Evolutionary conservation across 2,329 filamentous ascomycete species (phyloP).

Genomic region (Elsinoe fawcettii): DNA sequence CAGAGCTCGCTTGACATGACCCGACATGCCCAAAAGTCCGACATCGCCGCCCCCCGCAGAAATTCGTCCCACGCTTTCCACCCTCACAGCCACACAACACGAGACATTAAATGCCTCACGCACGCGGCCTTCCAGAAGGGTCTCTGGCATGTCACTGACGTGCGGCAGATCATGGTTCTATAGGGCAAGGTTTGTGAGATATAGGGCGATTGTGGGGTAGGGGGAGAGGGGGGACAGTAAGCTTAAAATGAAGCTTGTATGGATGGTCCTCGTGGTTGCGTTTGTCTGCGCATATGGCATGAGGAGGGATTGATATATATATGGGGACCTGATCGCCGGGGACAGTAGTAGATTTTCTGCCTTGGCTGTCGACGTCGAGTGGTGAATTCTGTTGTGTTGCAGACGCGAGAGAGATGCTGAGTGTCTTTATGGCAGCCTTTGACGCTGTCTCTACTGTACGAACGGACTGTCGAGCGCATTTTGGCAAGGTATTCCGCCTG

Average conservation of each 20-base stretch:
- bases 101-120: background rate
- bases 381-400: background rate
- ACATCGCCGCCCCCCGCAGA: background rate
- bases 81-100: slow-evolving; percentile 5
- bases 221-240: background rate
- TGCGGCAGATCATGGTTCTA: slow-evolving; percentile 10
- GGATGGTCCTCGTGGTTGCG: no score
- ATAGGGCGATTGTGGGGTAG: background rate
- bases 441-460: no score
- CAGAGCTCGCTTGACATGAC: no score
- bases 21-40: no score
- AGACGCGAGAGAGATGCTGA: no score
- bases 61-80: background rate
- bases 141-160: background rate
- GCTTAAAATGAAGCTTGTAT: slow-evolving; percentile 10
- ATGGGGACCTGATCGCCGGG: background rate
- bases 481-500: no score
- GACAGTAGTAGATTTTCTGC: slow-evolving; percentile 3
- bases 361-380: background rate
- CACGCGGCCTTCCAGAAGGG: background rate
- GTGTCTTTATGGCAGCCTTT: no score
- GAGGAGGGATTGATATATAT: background rate
- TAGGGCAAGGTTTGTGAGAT: background rate
- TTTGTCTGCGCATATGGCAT: background rate
- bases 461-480: no score